Conservation (phyloP, 2,329 filamentous ascomycete genomes). For the Teratosphaeria pseudoeucalypti region DNA sequence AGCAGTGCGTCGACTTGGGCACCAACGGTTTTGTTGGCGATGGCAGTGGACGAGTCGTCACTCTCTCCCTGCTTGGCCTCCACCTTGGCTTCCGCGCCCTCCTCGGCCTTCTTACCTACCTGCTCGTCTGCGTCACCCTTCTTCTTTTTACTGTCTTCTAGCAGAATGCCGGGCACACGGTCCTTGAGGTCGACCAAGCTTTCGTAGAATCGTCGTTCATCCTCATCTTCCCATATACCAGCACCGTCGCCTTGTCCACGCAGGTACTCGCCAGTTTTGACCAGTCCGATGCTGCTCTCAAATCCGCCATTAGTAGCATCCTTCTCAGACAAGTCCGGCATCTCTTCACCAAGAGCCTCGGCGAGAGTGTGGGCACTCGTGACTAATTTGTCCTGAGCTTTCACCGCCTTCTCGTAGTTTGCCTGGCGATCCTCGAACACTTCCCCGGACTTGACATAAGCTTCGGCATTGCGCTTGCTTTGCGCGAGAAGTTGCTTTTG, state of each 20-base stretch:
- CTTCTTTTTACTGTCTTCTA: conserved; percentile 94
- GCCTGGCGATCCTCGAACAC: conserved; percentile 95
- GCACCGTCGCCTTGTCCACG: conserved; percentile 81
- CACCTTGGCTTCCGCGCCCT: conserved; percentile 30
- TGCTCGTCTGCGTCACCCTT: conserved; percentile 73
- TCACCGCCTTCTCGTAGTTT: conserved; percentile 89
- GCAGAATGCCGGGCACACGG: conserved; percentile 83
- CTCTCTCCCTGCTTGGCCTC: conserved; percentile 44
- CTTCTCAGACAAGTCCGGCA: conserved; percentile 84
- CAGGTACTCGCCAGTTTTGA: conserved; percentile 89
- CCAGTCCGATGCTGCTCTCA: conserved; percentile 76
- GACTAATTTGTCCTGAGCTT: conserved; percentile 81
- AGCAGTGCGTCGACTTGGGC: conserved; percentile 91
- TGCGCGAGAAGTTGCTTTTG: conserved; percentile 82
- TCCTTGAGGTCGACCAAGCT: conserved; percentile 91
- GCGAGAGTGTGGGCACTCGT: conserved; percentile 85
- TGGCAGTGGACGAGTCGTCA: conserved; percentile 85
- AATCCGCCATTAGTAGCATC: conserved; percentile 56
- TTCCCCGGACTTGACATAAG: conserved; percentile 95
- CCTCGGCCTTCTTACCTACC: conserved; percentile 63
- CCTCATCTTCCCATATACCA: conserved; percentile 97
- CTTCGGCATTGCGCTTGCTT: conserved; percentile 89
- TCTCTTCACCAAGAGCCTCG: conserved; percentile 77
- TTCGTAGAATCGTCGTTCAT: conserved; percentile 95
- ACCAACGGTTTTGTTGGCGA: conserved; percentile 94